These are phyloP conservation scores for Melanomma pulvis-pyrius DNA, from an alignment of 495 filamentous ascomycete genomes.

Conservation along the genomic window DNA sequence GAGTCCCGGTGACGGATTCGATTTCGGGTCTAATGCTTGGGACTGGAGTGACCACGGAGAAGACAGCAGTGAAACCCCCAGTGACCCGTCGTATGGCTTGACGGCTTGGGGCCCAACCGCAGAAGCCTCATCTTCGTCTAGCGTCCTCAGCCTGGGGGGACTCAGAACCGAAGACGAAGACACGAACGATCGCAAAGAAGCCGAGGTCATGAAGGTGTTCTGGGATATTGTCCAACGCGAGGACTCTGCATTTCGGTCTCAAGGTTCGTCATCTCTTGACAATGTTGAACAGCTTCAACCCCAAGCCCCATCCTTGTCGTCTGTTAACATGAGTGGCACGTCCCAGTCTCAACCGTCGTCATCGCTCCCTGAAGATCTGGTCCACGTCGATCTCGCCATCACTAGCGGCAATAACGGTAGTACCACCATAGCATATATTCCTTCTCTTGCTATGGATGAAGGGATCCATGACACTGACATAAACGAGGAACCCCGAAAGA, in stretches of 20 bases:
- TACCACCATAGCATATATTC: no score
- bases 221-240: constrained; percentile 2
- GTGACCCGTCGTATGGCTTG: not conserved
- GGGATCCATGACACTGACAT: no score
- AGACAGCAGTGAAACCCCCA: not conserved
- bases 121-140: not conserved
- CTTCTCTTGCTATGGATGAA: no score
- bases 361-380: no score
- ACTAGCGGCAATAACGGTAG: no score
- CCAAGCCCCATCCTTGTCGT: not conserved
- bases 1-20: not conserved
- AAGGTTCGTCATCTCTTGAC: not conserved
- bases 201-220: constrained; percentile 6
- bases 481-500: no score
- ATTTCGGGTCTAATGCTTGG: not conserved
- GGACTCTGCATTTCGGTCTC: not conserved
- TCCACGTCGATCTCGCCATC: no score
- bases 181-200: not conserved
- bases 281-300: not conserved
- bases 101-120: constrained; percentile 1
- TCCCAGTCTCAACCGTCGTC: no score
- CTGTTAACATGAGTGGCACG: no score
- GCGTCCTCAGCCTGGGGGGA: not conserved
- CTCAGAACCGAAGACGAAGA: not conserved
- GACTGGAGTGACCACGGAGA: not conserved